phyloP scores from a whole-genome alignment of 257 asterid species.

The Misopates orontium region DNA sequence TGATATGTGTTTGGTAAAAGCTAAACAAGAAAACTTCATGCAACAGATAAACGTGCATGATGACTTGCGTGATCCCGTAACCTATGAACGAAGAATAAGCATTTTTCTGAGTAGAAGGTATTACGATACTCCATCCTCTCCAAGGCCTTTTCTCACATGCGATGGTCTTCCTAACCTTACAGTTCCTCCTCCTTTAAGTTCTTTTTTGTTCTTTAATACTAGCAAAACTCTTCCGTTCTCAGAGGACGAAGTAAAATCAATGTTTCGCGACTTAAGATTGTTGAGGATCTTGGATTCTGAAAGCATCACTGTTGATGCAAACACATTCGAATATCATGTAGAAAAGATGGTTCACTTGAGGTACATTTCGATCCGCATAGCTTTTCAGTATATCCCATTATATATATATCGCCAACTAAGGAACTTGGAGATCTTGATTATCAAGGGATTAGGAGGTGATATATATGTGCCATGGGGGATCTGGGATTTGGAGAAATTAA shows the following conservation, averaged over 20 bases:
- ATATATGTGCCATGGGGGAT: not conserved
- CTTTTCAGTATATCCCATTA: not conserved
- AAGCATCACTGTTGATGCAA: not conserved
- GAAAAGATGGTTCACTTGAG: too few relatives aligned
- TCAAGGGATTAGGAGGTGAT: not conserved
- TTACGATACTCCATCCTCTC: not conserved
- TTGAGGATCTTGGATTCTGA: too few relatives aligned
- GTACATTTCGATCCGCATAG: slow-evolving; percentile 1
- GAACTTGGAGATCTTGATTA: too few relatives aligned
- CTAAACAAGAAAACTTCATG: too few relatives aligned
- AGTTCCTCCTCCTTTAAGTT: not conserved
- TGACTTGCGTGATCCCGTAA: too few relatives aligned
- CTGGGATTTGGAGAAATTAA: slow-evolving; percentile 15
- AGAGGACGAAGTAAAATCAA: not conserved
- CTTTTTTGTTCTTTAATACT: slow-evolving; percentile 3
- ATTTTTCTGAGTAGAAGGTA: too few relatives aligned
- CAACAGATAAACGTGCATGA: too few relatives aligned
- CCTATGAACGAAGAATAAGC: too few relatives aligned
- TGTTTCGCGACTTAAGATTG: not conserved
- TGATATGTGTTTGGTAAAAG: too few relatives aligned
- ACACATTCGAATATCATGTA: not conserved
- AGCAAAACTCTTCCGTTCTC: too few relatives aligned
- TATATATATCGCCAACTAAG: not conserved
- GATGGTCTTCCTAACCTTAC: not conserved
- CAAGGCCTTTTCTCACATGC: too few relatives aligned